A percentile compares a stretch with the other conserved stretches of the same genome.
Conservation (phyloP, 1,284 basidiomycete species). For the Leccinum pachyderme region DNA sequence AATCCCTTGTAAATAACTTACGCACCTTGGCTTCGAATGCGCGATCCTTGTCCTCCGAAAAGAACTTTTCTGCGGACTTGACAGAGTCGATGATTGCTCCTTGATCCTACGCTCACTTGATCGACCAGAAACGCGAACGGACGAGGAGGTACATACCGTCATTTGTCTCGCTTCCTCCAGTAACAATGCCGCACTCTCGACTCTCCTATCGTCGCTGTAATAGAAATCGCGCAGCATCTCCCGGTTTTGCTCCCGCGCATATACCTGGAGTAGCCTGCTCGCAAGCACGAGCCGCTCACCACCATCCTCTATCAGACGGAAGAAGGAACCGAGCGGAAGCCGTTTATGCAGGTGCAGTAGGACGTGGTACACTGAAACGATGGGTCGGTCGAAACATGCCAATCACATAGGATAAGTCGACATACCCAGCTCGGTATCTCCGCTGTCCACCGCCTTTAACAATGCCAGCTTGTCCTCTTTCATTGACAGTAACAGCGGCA, state of each 20-base stretch:
- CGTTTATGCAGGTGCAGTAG: slow-evolving; percentile 82
- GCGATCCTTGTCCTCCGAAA: slow-evolving; percentile 91
- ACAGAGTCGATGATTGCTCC: slow-evolving; percentile 68
- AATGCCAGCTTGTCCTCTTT: slow-evolving; percentile 90
- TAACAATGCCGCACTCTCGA: slow-evolving; percentile 85
- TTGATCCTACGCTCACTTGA: slow-evolving; percentile 53
- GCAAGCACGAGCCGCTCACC: slow-evolving; percentile 74
- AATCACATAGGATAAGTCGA: neutral
- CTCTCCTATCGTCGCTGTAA: slow-evolving; percentile 94
- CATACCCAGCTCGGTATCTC: slow-evolving; percentile 91
- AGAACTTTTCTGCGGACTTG: slow-evolving; percentile 86
- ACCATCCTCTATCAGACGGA: slow-evolving; percentile 90
- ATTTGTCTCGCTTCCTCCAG: slow-evolving; percentile 77
- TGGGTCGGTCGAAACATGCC: neutral
- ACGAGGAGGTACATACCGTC: slow-evolving; percentile 41
- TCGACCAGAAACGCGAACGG: neutral
- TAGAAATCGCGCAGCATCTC: slow-evolving; percentile 96
- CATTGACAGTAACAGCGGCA: slow-evolving; percentile 91
- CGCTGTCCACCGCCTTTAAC: slow-evolving; percentile 89
- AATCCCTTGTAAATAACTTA: neutral
- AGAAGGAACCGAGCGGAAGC: slow-evolving; percentile 89
- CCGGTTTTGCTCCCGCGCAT: slow-evolving; percentile 85
- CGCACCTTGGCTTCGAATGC: slow-evolving; percentile 86
- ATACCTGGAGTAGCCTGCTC: slow-evolving; percentile 78
- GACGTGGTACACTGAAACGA: slow-evolving; percentile 78